These are phyloP conservation scores for Trichoderma simmonsii DNA, from an alignment of 2,329 filamentous ascomycete species.

Conservation along the genomic window DNA sequence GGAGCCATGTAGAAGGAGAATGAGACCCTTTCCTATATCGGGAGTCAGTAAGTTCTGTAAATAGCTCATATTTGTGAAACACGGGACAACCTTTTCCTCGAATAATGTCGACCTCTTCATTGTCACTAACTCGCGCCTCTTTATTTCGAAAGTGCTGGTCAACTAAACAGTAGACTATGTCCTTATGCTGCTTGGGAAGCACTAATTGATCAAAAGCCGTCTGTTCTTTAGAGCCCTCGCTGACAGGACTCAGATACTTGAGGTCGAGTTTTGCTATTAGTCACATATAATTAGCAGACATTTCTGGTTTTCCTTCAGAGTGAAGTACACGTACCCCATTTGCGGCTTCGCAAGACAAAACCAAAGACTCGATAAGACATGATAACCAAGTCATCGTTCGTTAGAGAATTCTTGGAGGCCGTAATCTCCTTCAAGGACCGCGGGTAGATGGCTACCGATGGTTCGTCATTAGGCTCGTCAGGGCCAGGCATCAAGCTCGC, in stretches of 20 bases:
- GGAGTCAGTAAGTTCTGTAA: neutral
- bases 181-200: constrained; percentile 19
- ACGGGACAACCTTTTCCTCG: neutral
- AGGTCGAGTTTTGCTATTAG: neutral
- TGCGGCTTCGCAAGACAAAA: constrained; percentile 32
- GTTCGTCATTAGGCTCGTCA: neutral
- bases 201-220: constrained; percentile 30
- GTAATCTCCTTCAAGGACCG: neutral
- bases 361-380: constrained; percentile 35
- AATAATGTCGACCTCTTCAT: constrained; percentile 7
- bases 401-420: neutral
- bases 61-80: neutral
- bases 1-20: constrained; percentile 33
- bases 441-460: neutral
- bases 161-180: constrained; percentile 6
- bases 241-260: neutral
- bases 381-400: constrained; percentile 29
- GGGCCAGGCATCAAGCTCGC: neutral
- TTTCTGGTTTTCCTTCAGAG: neutral
- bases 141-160: constrained; percentile 22
- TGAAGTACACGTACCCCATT: constrained; percentile 30
- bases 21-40: constrained; percentile 26
- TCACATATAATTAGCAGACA: neutral
- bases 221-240: neutral
- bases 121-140: constrained; percentile 10